These are phyloP conservation scores for Fusarium agapanthi DNA, from an alignment of 2,329 filamentous ascomycete species.

Conservation along the genomic window DNA sequence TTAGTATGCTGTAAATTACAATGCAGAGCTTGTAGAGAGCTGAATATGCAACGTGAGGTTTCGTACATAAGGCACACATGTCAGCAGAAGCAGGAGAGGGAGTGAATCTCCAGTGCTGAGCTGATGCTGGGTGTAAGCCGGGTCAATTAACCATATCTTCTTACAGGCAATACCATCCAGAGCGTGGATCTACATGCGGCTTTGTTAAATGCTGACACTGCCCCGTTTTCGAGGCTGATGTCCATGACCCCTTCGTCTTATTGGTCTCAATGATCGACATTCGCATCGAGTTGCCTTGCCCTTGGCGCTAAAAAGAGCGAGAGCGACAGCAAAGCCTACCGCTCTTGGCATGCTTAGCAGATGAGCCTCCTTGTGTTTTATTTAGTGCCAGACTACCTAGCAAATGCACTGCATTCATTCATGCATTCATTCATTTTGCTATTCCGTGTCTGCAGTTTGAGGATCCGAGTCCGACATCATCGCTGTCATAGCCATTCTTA, in stretches of 20 bases:
- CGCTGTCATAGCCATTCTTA: not conserved
- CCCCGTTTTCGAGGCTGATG: conserved; percentile 24
- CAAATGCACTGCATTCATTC: not conserved
- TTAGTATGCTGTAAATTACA: not conserved
- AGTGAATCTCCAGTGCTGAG: not conserved
- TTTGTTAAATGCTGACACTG: conserved; percentile 20
- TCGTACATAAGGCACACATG: not conserved
- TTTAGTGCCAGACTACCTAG: not conserved
- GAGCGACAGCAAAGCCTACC: conserved; percentile 8
- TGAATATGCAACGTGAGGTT: not conserved
- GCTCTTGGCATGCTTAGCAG: not conserved
- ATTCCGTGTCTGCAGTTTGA: not conserved
- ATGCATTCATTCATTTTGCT: not conserved
- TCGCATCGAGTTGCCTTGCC: not conserved
- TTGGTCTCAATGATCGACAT: not conserved
- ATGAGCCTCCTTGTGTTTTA: conserved; percentile 19
- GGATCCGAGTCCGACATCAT: conserved; percentile 17
- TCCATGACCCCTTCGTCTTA: not conserved
- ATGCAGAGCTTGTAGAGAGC: not conserved
- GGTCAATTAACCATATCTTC: not conserved
- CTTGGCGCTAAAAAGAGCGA: conserved; percentile 6
- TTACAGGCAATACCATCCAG: not conserved
- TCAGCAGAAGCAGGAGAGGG: not conserved
- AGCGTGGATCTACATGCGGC: not conserved
- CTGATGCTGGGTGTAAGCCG: not conserved